Evolutionary conservation across 441 rosid species (phyloP).

Genomic region (Geranium incanum): DNA sequence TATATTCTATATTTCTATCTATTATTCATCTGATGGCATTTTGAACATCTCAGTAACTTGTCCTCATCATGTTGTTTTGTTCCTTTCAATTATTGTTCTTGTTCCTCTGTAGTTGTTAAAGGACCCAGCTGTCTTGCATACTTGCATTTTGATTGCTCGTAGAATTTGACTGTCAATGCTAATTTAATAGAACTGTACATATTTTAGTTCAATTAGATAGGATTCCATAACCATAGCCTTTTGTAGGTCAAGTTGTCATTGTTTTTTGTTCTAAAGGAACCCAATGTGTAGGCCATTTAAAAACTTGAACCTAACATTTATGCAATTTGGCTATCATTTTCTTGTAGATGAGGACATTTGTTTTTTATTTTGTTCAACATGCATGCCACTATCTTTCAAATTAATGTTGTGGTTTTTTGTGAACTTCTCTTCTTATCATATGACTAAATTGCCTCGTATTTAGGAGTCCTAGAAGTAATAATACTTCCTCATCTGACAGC

Average conservation of each 20-base stretch:
- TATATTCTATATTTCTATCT: not conserved
- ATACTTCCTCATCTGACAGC: not conserved
- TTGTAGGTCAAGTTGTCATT: slow-evolving; percentile 1
- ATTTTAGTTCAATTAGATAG: not conserved
- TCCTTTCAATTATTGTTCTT: not conserved
- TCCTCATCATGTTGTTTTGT: not conserved
- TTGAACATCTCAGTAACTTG: not conserved
- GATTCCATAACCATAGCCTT: slow-evolving; percentile 1
- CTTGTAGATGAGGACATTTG: not conserved
- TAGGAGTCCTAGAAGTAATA: no score
- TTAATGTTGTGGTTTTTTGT: no score
- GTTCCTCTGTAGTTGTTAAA: not conserved
- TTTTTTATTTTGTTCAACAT: not conserved
- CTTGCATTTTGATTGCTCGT: not conserved
- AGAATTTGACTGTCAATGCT: not conserved
- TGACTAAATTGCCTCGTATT: no score
- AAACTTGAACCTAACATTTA: not conserved
- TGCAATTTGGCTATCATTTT: not conserved
- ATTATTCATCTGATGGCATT: not conserved
- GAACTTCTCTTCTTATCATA: no score
- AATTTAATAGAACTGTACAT: not conserved
- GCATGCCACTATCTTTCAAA: not conserved
- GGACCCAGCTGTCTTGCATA: slow-evolving; percentile 4
- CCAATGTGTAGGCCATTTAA: not conserved
- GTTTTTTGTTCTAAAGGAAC: not conserved